These are phyloP conservation scores for Colletotrichum caudatum DNA, from an alignment of 2,329 filamentous ascomycete species.

Conservation along the genomic window DNA sequence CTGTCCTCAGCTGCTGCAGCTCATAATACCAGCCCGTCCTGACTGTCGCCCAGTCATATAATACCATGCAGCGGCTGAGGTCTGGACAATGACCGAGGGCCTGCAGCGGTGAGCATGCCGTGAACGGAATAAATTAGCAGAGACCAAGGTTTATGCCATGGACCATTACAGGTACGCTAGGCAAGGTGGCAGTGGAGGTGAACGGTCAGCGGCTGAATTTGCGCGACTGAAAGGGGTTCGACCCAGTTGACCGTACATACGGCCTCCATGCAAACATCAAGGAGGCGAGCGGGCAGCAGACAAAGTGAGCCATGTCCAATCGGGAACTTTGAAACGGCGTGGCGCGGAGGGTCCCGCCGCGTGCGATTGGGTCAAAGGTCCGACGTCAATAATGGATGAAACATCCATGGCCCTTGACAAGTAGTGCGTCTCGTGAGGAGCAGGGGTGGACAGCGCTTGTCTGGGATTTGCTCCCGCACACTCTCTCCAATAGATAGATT, in stretches of 20 bases:
- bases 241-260: background rate
- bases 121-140: conserved; percentile 37
- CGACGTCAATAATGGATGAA: conserved; percentile 33
- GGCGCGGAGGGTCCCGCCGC: conserved; percentile 12
- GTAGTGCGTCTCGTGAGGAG: conserved; percentile 33
- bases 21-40: conserved; percentile 4
- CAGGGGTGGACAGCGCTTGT: conserved; percentile 16
- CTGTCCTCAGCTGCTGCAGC: background rate
- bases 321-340: conserved; percentile 34
- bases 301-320: conserved; percentile 22
- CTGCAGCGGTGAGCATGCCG: conserved; percentile 24
- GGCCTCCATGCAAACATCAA: background rate
- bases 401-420: conserved; percentile 36
- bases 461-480: background rate
- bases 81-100: background rate
- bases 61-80: background rate
- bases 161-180: background rate
- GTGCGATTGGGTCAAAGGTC: conserved; percentile 19
- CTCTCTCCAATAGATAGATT: too few species aligned
- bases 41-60: background rate
- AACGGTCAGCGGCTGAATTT: background rate
- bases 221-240: conserved; percentile 22
- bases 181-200: background rate
- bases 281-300: conserved; percentile 4
- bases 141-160: conserved; percentile 26